Base-by-base conservation (phyloP, 208 protist species). In the Acanthamoeba castellanii region DNA sequence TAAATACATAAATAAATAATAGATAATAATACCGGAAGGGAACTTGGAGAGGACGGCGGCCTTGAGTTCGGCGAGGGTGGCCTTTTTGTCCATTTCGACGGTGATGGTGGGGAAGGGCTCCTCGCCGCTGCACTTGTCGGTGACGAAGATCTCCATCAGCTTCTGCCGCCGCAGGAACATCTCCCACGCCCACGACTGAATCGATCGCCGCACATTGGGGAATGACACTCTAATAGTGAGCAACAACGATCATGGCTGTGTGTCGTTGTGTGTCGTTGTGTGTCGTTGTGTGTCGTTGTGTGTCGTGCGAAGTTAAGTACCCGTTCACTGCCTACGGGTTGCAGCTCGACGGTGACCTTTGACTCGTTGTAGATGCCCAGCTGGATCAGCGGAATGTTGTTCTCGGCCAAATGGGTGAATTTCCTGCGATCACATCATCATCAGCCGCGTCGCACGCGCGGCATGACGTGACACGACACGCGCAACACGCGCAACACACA, bases 71-170 rank as follows among this genome's bases (percentile, higher is more conserved):
- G 84, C 84, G 32, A 91, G 57, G 27, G 84, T 91, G 57, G 57
- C 84, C 14, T 70, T 42, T 32, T 91, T 91, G 57, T 64, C 57
- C 16, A 91, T 11, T 52, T 91, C 84, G n/a, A 91, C 84, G 30
- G 59, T 72, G 84, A 91, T 45, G 84, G 59, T 72, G 30, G 84
- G 59, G 42, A 25, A 91, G 84, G 84, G 59, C 50, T 91, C 59
- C 59, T 70, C 57, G 8, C 50, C 84, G 32, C 84, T 70, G 42
- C 57, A 91, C 59, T 91, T 70, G 42, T 91, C 84, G 16, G 84
- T 91, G 22, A 91, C 84, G 34, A 91, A 91, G 84, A 91, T 30
- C 57, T 91, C 57, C 52, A 91, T 70, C 84, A 91, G 57, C 50
- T 91, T 64, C 84, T 72, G 57, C 20, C 57, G 84, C 30, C 59